Evolutionary conservation across 352 stramenopile species (phyloP).

Genomic region (Phytophthora gonapodyides): DNA sequence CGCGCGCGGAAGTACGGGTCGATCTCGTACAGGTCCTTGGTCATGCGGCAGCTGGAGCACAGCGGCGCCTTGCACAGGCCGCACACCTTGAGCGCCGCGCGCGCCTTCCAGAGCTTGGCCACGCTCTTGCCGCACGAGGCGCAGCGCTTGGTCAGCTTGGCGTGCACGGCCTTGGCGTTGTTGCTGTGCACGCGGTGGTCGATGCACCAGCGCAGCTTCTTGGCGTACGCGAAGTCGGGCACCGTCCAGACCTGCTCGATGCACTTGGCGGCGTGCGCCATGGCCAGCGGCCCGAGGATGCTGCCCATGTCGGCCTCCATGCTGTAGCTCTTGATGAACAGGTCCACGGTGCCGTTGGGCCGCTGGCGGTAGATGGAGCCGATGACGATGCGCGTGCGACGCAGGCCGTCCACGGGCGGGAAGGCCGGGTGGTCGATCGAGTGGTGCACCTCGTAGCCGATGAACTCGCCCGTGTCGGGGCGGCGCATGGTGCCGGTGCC

Average conservation of each 20-base stretch:
- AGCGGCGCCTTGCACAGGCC: slow-evolving; percentile 35
- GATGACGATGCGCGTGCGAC: slow-evolving; percentile 39
- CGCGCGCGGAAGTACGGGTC: slow-evolving; percentile 33
- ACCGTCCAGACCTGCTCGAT: slow-evolving; percentile 43
- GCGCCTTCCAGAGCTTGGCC: slow-evolving; percentile 22
- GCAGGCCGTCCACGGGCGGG: slow-evolving; percentile 38
- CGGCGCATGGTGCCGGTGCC: slow-evolving; percentile 42
- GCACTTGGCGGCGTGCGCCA: slow-evolving; percentile 39
- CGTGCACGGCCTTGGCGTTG: slow-evolving; percentile 28
- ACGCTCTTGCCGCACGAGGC: slow-evolving; percentile 24
- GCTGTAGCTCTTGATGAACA: slow-evolving; percentile 48
- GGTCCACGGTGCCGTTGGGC: slow-evolving; percentile 37
- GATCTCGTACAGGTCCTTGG: slow-evolving; percentile 35
- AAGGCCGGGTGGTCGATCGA: slow-evolving; percentile 52
- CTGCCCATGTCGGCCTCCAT: slow-evolving; percentile 44
- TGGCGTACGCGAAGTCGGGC: slow-evolving; percentile 38
- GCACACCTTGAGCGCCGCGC: slow-evolving; percentile 24
- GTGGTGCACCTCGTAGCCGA: slow-evolving; percentile 65
- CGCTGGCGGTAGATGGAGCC: slow-evolving; percentile 38
- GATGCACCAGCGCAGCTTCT: slow-evolving; percentile 44
- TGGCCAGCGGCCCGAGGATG: slow-evolving; percentile 34
- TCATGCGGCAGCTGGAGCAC: slow-evolving; percentile 35
- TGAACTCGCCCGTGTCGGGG: slow-evolving; percentile 42
- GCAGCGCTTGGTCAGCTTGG: slow-evolving; percentile 34
- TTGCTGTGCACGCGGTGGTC: slow-evolving; percentile 34